phyloP scores from a whole-genome alignment of 305 asterid species.

The Plantago coronopus region DNA sequence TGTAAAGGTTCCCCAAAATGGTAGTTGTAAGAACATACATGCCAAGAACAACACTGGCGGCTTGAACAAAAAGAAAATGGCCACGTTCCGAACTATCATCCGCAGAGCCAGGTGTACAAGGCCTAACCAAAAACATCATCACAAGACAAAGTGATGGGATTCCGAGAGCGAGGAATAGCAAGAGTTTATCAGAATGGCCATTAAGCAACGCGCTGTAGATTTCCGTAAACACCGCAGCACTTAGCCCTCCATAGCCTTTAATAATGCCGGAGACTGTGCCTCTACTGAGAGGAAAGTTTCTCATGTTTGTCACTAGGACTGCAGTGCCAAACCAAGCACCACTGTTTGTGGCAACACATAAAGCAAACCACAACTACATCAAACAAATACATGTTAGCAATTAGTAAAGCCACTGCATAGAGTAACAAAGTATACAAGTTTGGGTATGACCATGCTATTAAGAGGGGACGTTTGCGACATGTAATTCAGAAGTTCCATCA shows the following conservation, averaged over 20 bases:
- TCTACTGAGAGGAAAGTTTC: conserved; percentile 66
- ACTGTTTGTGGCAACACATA: conserved; percentile 55
- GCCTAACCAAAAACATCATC: conserved; percentile 59
- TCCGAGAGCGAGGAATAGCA: conserved; percentile 55
- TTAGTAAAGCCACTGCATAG: conserved; percentile 1
- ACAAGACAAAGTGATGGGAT: conserved; percentile 46
- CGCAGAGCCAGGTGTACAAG: conserved; percentile 57
- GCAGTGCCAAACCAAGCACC: conserved; percentile 66
- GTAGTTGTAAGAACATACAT: conserved; percentile 53
- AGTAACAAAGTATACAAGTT: too few relatives aligned
- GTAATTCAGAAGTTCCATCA: too few relatives aligned
- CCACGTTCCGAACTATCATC: conserved; percentile 47
- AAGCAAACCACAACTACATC: conserved; percentile 61
- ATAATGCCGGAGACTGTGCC: conserved; percentile 70
- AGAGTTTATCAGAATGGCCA: conserved; percentile 45
- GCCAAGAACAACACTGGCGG: conserved; percentile 55
- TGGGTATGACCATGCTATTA: neutral
- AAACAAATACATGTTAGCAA: conserved; percentile 12
- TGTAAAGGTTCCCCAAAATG: conserved; percentile 33
- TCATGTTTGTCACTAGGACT: conserved; percentile 70
- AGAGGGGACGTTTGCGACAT: too few relatives aligned
- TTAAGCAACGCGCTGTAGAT: conserved; percentile 47
- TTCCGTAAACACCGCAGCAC: conserved; percentile 66
- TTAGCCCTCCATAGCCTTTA: conserved; percentile 67
- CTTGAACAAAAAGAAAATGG: conserved; percentile 59